These are phyloP conservation scores for Alopecurus myosuroides DNA, from an alignment of 176 grass and related monocot genomes.

Conservation along the genomic window DNA sequence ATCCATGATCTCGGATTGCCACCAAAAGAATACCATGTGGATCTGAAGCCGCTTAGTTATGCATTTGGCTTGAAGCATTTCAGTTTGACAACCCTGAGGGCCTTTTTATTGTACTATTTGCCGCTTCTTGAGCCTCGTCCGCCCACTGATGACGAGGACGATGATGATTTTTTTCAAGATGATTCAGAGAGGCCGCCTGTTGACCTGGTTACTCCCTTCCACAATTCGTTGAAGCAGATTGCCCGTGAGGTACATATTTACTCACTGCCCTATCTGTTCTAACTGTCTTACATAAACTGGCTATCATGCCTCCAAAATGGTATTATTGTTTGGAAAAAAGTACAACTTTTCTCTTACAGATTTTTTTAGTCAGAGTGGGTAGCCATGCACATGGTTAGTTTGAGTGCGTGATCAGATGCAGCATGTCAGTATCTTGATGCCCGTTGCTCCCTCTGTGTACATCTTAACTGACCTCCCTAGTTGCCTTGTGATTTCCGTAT, in stretches of 20 bases:
- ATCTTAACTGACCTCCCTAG: not conserved
- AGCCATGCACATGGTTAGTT: not conserved
- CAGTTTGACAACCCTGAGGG: slow-evolving; percentile 75
- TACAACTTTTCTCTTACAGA: not conserved
- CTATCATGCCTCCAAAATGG: not conserved
- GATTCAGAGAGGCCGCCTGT: slow-evolving; percentile 32
- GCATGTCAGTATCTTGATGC: slow-evolving; percentile 8
- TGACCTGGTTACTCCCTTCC: slow-evolving; percentile 82
- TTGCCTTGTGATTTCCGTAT: not conserved
- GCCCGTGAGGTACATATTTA: slow-evolving; percentile 58
- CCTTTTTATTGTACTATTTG: slow-evolving; percentile 92
- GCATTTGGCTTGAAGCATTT: slow-evolving; percentile 76
- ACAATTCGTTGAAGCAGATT: slow-evolving; percentile 89
- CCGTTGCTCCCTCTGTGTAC: not conserved
- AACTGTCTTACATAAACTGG: not conserved
- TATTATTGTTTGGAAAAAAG: not conserved
- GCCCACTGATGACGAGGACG: slow-evolving; percentile 52
- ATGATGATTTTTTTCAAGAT: slow-evolving; percentile 48
- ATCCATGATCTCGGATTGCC: not conserved
- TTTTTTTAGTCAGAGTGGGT: not conserved
- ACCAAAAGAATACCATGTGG: slow-evolving; percentile 70
- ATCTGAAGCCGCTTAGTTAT: slow-evolving; percentile 77
- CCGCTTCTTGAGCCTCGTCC: slow-evolving; percentile 77
- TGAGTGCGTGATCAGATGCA: not conserved
- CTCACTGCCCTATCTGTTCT: not conserved